These are phyloP conservation scores for Taphrina sp. DNA, from an alignment of 1,139 yeast species.

Conservation along the genomic window DNA sequence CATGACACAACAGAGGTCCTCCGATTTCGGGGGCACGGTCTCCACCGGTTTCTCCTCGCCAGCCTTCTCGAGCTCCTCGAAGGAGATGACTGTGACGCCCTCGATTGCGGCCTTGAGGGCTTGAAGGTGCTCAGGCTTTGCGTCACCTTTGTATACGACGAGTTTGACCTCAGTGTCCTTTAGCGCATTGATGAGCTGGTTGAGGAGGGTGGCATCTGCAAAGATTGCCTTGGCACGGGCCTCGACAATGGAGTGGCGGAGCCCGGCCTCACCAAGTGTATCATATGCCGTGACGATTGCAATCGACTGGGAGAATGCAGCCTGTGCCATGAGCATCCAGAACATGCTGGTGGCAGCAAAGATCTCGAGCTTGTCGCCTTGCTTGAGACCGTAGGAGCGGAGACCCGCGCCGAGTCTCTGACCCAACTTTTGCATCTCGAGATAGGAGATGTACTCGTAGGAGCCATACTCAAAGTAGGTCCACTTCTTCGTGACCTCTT, in stretches of 20 bases:
- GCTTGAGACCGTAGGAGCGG: slow-evolving; percentile 67
- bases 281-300: slow-evolving; percentile 96
- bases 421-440: slow-evolving; percentile 54
- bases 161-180: slow-evolving; percentile 61
- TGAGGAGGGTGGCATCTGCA: slow-evolving; percentile 73
- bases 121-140: slow-evolving; percentile 54
- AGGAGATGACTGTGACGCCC: slow-evolving; percentile 66
- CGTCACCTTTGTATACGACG: slow-evolving; percentile 77
- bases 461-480: slow-evolving; percentile 72
- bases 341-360: slow-evolving; percentile 57
- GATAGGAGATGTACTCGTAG: slow-evolving; percentile 65
- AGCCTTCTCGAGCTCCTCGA: slow-evolving; percentile 61
- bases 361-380: slow-evolving; percentile 67
- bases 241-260: slow-evolving; percentile 79
- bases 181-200: slow-evolving; percentile 68
- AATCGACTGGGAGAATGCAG: slow-evolving; percentile 54
- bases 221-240: slow-evolving; percentile 76
- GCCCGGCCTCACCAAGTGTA: slow-evolving; percentile 88
- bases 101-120: slow-evolving; percentile 66
- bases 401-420: slow-evolving; percentile 72
- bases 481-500: slow-evolving; percentile 81
- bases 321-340: slow-evolving; percentile 36
- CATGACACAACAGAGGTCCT: slow-evolving; percentile 89
- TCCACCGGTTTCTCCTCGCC: slow-evolving; percentile 56
- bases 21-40: slow-evolving; percentile 59